Evolutionary conservation across 1,284 basidiomycete genomes (phyloP).

Genomic region (Ustilago sp.): DNA sequence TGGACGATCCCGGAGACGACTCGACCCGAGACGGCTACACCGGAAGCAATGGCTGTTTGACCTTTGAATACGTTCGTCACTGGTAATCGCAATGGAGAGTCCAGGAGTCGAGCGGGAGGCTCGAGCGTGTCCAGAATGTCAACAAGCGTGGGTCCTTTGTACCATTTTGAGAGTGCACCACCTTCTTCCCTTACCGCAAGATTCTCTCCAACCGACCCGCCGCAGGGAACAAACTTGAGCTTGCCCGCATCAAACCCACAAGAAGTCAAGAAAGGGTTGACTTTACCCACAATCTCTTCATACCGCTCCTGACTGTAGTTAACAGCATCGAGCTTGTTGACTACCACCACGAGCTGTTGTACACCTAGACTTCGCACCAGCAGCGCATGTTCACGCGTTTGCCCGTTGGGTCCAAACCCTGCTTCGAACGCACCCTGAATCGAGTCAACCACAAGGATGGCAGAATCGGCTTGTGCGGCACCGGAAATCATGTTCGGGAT

Average conservation of each 20-base stretch:
- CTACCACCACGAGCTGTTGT: constrained; percentile 87
- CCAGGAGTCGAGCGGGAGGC: constrained; percentile 80
- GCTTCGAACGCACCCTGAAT: constrained; percentile 92
- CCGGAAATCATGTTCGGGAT: constrained; percentile 99
- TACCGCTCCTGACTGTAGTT: constrained; percentile 84
- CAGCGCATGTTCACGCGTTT: constrained; percentile 95
- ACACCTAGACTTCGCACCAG: constrained; percentile 95
- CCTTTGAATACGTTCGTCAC: constrained; percentile 96
- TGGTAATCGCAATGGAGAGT: constrained; percentile 84
- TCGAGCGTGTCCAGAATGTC: constrained; percentile 80
- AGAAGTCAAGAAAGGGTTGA: constrained; percentile 85
- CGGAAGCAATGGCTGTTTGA: constrained; percentile 76
- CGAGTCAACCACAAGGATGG: constrained; percentile 93
- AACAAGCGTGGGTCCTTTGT: constrained; percentile 84
- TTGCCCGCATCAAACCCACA: constrained; percentile 86
- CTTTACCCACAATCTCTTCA: constrained; percentile 80
- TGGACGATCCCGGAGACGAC: constrained; percentile 89
- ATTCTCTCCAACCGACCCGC: constrained; percentile 90
- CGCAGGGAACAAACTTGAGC: constrained; percentile 87
- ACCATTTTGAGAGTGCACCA: constrained; percentile 78
- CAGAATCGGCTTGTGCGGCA: constrained; percentile 95
- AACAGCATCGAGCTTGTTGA: constrained; percentile 88
- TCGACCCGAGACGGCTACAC: constrained; percentile 85
- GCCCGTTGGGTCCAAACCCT: constrained; percentile 91
- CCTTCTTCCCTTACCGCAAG: constrained; percentile 72